These are phyloP conservation scores for Sphaerosporella brunnea DNA, from an alignment of 495 filamentous ascomycete species.

Conservation along the genomic window DNA sequence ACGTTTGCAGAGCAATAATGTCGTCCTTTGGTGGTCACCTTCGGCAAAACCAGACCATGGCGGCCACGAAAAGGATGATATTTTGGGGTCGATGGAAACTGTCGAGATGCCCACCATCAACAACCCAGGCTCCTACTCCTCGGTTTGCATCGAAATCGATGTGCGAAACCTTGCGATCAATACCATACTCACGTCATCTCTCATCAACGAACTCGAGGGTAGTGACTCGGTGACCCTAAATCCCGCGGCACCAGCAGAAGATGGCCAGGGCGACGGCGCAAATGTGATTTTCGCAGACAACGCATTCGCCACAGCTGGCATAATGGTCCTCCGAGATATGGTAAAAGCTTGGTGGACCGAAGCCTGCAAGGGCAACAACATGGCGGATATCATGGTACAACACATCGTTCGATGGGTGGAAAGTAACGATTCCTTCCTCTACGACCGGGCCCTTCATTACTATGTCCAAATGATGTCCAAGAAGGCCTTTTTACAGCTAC, in stretches of 20 bases:
- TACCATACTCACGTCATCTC: constrained; percentile 84
- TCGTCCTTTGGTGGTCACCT: constrained; percentile 95
- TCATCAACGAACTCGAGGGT: constrained; percentile 95
- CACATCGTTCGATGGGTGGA: constrained; percentile 96
- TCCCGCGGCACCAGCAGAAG: constrained; percentile 49
- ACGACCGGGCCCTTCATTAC: constrained; percentile 88
- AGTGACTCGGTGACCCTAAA: constrained; percentile 64
- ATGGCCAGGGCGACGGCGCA: constrained; percentile 37
- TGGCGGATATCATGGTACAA: constrained; percentile 97
- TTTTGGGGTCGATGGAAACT: constrained; percentile 64
- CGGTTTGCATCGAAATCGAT: constrained; percentile 90
- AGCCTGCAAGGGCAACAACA: constrained; percentile 72
- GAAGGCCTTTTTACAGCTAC: constrained; percentile 89
- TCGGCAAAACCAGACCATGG: constrained; percentile 81
- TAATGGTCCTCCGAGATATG: constrained; percentile 86
- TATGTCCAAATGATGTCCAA: constrained; percentile 97
- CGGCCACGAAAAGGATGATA: constrained; percentile 86
- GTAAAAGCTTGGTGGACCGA: constrained; percentile 97
- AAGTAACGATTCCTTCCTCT: constrained; percentile 76
- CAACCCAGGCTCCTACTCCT: constrained; percentile 77
- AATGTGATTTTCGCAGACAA: constrained; percentile 68
- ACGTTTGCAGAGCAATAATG: constrained; percentile 74
- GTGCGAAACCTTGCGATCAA: constrained; percentile 93
- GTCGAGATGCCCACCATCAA: constrained; percentile 90
- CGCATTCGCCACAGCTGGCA: constrained; percentile 78